A percentile compares a stretch with the other conserved stretches of the same genome.
phyloP scores from a whole-genome alignment of 768 basidiomycete genomes.

The Galerina sulciceps region DNA sequence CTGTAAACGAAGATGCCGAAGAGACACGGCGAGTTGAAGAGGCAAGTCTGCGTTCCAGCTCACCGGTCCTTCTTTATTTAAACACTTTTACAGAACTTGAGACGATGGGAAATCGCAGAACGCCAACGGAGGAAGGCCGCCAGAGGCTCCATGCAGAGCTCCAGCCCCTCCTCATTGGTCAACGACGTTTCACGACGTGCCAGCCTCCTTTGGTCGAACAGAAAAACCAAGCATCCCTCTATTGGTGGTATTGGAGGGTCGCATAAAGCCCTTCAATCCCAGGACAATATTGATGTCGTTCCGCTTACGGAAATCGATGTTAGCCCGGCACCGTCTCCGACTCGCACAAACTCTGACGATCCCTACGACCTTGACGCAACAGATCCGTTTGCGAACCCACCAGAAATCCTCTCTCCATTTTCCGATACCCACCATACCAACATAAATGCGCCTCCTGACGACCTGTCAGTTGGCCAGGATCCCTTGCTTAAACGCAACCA shows the following conservation, averaged over 20 bases:
- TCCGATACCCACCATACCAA: conserved; percentile 35
- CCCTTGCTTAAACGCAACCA: not conserved
- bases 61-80: conserved; percentile 10
- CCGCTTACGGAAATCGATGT: conserved; percentile 58
- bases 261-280: conserved; percentile 51
- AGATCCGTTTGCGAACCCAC: conserved; percentile 56
- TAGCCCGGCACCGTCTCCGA: conserved; percentile 43
- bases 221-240: conserved; percentile 36
- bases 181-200: conserved; percentile 62
- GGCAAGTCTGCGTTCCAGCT: conserved; percentile 41
- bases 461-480: conserved; percentile 5
- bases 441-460: not conserved
- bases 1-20: conserved; percentile 63
- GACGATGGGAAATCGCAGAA: conserved; percentile 79
- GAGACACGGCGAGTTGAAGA: conserved; percentile 76
- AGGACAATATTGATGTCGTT: conserved; percentile 56
- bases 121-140: conserved; percentile 75
- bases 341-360: conserved; percentile 30
- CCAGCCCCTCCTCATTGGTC: conserved; percentile 50
- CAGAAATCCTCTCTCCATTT: conserved; percentile 53
- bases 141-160: conserved; percentile 51
- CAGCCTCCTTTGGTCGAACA: conserved; percentile 56
- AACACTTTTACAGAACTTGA: conserved; percentile 58
- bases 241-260: conserved; percentile 34
- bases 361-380: conserved; percentile 25